phyloP scores from a whole-genome alignment of 1,284 basidiomycete genomes.

The Phellinidium pouzarii region DNA sequence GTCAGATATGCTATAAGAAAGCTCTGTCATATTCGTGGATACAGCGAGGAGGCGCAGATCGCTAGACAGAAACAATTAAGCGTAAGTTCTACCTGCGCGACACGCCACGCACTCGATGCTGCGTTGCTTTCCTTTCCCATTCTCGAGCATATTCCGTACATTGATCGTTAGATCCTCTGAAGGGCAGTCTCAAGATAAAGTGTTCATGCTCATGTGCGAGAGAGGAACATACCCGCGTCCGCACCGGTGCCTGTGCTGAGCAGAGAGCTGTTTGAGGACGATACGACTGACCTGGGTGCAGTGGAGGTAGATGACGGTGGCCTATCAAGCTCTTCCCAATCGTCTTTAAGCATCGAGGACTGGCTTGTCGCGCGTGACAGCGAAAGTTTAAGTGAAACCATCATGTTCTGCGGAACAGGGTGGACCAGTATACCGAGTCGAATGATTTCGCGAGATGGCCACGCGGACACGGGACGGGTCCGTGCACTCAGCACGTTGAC shows the following conservation, averaged over 20 bases:
- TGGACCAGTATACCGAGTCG: neutral
- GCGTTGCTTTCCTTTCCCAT: slow-evolving; percentile 43
- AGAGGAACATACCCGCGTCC: neutral
- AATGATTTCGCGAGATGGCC: neutral
- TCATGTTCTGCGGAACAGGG: slow-evolving; percentile 8
- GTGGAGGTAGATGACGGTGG: slow-evolving; percentile 11
- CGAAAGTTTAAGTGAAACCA: slow-evolving; percentile 18
- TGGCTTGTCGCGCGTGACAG: slow-evolving; percentile 14
- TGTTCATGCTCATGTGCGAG: neutral
- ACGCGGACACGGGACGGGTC: slow-evolving; percentile 11
- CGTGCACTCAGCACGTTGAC: slow-evolving; percentile 12
- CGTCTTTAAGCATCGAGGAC: slow-evolving; percentile 9
- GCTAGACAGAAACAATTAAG: slow-evolving; percentile 30
- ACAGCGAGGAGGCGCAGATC: slow-evolving; percentile 68
- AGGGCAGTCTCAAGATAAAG: neutral
- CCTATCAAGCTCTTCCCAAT: slow-evolving; percentile 11
- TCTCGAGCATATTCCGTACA: slow-evolving; percentile 37
- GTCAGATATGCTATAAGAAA: slow-evolving; percentile 76
- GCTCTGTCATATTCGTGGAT: slow-evolving; percentile 78
- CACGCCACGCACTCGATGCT: slow-evolving; percentile 41
- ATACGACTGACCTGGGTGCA: slow-evolving; percentile 7
- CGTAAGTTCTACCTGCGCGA: neutral
- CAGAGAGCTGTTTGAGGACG: slow-evolving; percentile 14
- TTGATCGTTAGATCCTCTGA: slow-evolving; percentile 68
- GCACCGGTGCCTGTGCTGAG: slow-evolving; percentile 11